A percentile compares a stretch with the other conserved stretches of the same genome.
These are phyloP conservation scores for Monosporozyma servazzii DNA, from an alignment of 805 yeast species.

Conservation along the genomic window DNA sequence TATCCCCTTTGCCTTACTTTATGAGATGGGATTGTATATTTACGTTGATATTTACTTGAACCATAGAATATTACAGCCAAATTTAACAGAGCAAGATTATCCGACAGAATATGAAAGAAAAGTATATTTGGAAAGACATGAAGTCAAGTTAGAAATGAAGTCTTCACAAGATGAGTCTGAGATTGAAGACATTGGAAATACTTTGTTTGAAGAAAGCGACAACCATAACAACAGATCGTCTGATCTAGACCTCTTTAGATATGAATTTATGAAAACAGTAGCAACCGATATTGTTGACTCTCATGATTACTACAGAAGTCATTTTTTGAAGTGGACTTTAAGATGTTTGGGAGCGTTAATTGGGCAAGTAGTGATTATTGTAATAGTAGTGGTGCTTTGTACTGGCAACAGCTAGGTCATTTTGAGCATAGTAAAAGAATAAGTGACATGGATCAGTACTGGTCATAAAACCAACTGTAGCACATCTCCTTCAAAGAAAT, in stretches of 20 bases:
- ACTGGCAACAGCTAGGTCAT: neutral
- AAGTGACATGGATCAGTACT: too few species aligned
- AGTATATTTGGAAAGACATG: conserved; percentile 3
- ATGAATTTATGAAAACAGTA: conserved; percentile 6
- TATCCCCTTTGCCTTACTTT: conserved; percentile 18
- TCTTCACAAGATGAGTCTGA: neutral
- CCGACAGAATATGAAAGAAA: conserved; percentile 24
- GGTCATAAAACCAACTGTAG: too few species aligned
- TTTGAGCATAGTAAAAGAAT: too few species aligned
- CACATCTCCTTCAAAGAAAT: too few species aligned
- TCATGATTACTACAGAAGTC: conserved; percentile 11
- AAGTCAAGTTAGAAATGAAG: neutral
- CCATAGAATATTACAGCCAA: conserved; percentile 18
- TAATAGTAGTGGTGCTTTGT: conserved; percentile 3
- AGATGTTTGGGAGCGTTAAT: conserved; percentile 5
- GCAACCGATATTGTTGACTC: conserved; percentile 12
- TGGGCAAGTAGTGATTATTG: neutral
- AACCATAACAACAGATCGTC: neutral
- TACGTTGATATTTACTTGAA: conserved; percentile 16
- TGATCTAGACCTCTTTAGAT: conserved; percentile 1
- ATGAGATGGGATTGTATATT: conserved; percentile 10
- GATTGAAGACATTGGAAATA: neutral
- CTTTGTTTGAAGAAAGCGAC: neutral
- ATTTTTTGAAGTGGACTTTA: conserved; percentile 12
- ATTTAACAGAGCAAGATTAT: conserved; percentile 17